phyloP scores from a whole-genome alignment of 495 filamentous ascomycete genomes.

The Aspergillus baeticus region DNA sequence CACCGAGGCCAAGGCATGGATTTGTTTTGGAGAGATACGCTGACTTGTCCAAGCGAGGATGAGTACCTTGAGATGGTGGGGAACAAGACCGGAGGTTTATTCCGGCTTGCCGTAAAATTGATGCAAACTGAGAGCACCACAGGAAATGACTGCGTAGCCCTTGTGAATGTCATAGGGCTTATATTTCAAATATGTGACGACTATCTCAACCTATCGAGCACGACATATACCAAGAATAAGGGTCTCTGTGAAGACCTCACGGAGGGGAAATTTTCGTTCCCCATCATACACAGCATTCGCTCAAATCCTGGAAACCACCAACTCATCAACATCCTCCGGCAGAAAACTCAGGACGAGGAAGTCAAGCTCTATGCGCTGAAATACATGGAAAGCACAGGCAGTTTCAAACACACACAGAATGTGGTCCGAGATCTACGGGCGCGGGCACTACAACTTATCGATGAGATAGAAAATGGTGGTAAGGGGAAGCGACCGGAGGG shows the following conservation, averaged over 20 bases:
- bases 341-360: conserved; percentile 80
- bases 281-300: conserved; percentile 93
- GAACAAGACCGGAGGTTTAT: conserved; percentile 96
- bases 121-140: conserved; percentile 87
- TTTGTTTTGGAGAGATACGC: conserved; percentile 91
- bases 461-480: conserved; percentile 59
- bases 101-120: conserved; percentile 88
- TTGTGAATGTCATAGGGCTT: conserved; percentile 88
- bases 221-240: conserved; percentile 81
- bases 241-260: conserved; percentile 96
- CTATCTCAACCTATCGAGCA: conserved; percentile 78
- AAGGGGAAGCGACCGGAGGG: conserved; percentile 30
- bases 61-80: conserved; percentile 99
- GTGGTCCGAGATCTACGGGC: conserved; percentile 66
- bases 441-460: conserved; percentile 65
- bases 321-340: conserved; percentile 87
- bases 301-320: conserved; percentile 74
- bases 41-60: conserved; percentile 90
- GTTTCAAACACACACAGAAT: conserved; percentile 78
- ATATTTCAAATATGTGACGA: conserved; percentile 98
- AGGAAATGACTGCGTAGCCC: conserved; percentile 67
- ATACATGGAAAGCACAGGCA: conserved; percentile 88
- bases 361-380: conserved; percentile 89
- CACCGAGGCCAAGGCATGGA: conserved; percentile 98
- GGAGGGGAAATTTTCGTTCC: conserved; percentile 97